Percentiles rank a stretch among this genome's conserved stretches.
Conservation (phyloP, 225 moss, liverwort and hornwort species). For the Polytrichum commune region DNA sequence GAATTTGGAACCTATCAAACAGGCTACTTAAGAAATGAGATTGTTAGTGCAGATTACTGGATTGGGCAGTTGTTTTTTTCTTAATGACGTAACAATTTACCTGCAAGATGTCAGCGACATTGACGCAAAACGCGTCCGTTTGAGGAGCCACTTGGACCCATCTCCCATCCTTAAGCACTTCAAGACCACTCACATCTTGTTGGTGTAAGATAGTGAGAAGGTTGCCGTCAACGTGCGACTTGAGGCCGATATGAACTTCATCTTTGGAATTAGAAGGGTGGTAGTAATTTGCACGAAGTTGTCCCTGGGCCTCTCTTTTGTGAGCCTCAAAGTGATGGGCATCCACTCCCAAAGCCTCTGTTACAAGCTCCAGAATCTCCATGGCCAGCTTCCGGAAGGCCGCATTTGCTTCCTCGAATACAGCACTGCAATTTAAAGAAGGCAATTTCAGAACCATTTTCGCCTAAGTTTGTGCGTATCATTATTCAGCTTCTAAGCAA, state of each 20-base stretch:
- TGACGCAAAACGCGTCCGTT: slow-evolving; percentile 40
- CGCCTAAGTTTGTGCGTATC: too few relatives aligned
- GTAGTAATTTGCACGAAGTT: slow-evolving; percentile 43
- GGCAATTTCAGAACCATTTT: background rate
- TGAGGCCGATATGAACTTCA: slow-evolving; percentile 28
- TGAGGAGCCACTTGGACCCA: slow-evolving; percentile 29
- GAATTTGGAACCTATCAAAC: too few relatives aligned
- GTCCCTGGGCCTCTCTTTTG: slow-evolving; percentile 25
- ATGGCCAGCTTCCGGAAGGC: slow-evolving; percentile 37
- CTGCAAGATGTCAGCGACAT: slow-evolving; percentile 53
- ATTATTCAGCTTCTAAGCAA: too few relatives aligned
- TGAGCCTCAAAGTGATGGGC: slow-evolving; percentile 33
- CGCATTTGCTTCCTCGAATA: slow-evolving; percentile 28
- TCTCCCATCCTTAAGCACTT: slow-evolving; percentile 40
- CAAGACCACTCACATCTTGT: slow-evolving; percentile 46
- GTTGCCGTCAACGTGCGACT: slow-evolving; percentile 41
- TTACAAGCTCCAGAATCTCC: slow-evolving; percentile 47
- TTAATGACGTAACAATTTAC: slow-evolving; percentile 7
- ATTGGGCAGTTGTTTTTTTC: background rate
- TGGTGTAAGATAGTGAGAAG: slow-evolving; percentile 47
- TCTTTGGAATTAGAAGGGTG: slow-evolving; percentile 13
- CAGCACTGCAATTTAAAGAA: slow-evolving; percentile 18
- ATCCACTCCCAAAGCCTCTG: slow-evolving; percentile 32
- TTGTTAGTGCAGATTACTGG: too few relatives aligned
- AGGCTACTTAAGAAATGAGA: too few relatives aligned